Base-by-base conservation (phyloP, 192 early-diverging fungal species). In the Coemansia sp. region DNA sequence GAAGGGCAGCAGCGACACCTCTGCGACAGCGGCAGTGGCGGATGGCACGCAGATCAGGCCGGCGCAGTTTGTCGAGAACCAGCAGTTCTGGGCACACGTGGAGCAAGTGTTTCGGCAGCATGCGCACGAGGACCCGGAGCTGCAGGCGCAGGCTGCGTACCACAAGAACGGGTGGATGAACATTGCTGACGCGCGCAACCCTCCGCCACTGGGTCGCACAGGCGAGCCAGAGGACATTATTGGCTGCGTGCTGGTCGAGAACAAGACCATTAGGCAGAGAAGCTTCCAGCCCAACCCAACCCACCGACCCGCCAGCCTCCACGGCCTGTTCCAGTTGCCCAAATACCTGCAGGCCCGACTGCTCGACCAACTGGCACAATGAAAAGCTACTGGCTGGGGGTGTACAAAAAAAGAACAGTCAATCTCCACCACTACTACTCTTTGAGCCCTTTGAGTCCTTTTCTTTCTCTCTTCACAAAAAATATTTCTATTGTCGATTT, bases 141-240 rank as follows among this genome's bases (percentile, higher is more conserved):
- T 80, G 62, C 67, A 70, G 61, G 63, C 77, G 18, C 68, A 62
- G 61, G 77, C 77, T 3, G 72, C 67, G 55, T 74, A 58, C 46
- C 67, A 74, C 27, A 80, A 80, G 62, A 62, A 40, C 36, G 77
- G 77, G 17, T 80, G 77, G 77, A 60, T 80, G 67, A 80, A 80
- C 42, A 67, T 80, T 35, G 40, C 56, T 18, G 77, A 80, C 37
- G 62, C 60, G 0, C 67, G 77, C 38, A 74, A 80, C 27, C 77
- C 77, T 36, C 72, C 77, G 62, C 68, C 77, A 52, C 63, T 63
- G 26, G 72, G 77, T 6, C 67, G 77, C 24, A 74, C 72, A 15
- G 67, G 60, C 27, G 64, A 37, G n/a, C 56, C 77, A 21, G 72
- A 80, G 36, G 77, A 80, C 24, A 74, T 80, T 34, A 32, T 80